These are phyloP conservation scores for Solanum aculeatissimum DNA, from an alignment of 305 asterid genomes.

Conservation along the genomic window DNA sequence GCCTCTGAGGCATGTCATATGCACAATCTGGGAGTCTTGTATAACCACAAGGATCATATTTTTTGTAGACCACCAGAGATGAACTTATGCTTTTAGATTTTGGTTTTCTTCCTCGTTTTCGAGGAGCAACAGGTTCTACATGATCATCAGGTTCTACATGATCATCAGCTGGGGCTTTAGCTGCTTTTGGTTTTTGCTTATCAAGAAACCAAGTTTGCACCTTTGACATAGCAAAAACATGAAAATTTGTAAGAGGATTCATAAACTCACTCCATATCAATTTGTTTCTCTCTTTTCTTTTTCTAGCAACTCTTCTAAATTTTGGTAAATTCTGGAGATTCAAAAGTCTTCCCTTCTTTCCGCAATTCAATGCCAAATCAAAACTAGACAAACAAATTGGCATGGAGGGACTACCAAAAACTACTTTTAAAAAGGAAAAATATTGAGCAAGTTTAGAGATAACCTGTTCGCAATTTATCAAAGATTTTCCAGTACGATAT, in stretches of 20 bases:
- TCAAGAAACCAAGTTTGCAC: constrained; percentile 54
- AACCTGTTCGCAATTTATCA: constrained; percentile 57
- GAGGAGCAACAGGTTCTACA: background rate
- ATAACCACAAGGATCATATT: background rate
- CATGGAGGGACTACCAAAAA: background rate
- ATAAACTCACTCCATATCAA: background rate
- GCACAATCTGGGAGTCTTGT: background rate
- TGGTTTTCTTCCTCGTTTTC: constrained; percentile 10
- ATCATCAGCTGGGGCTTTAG: constrained; percentile 9
- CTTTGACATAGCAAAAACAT: constrained; percentile 15
- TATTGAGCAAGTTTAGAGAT: background rate
- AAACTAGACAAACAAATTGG: background rate
- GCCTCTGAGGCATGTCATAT: constrained; percentile 9
- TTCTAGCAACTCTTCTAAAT: no score
- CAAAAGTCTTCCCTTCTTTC: background rate
- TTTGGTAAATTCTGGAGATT: background rate
- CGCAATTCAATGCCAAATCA: background rate
- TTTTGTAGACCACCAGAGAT: background rate
- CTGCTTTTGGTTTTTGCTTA: constrained; percentile 13
- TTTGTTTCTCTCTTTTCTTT: no score
- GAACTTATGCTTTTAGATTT: constrained; percentile 15
- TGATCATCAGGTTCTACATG: background rate
- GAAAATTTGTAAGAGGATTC: background rate
- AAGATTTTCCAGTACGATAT: constrained; percentile 32
- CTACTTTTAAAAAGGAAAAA: background rate